A percentile compares a stretch with the other conserved stretches of the same genome.
Conservation (phyloP, 176 grass and related monocot species). For the Triticum turgidum region DNA sequence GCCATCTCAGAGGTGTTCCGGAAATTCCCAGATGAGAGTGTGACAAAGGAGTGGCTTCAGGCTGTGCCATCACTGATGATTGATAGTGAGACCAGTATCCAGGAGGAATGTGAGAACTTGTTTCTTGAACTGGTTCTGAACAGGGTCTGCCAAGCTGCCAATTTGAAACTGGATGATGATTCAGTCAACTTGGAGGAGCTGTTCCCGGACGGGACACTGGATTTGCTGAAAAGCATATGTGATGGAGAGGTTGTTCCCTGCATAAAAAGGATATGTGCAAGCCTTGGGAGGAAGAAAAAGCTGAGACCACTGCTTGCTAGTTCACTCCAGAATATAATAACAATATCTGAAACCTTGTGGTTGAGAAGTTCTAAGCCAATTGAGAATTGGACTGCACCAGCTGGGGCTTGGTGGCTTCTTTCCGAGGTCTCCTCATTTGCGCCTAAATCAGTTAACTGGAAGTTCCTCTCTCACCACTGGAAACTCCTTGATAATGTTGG, state of each 20-base stretch:
- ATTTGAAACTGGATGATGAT: slow-evolving; percentile 40
- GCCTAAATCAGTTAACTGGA: slow-evolving; percentile 79
- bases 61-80: slow-evolving; percentile 74
- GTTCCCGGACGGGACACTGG: slow-evolving; percentile 63
- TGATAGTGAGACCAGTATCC: slow-evolving; percentile 88
- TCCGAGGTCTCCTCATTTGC: slow-evolving; percentile 76
- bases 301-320: slow-evolving; percentile 64
- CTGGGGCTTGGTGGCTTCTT: slow-evolving; percentile 90
- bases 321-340: slow-evolving; percentile 84
- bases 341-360: slow-evolving; percentile 66
- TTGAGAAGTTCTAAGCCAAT: slow-evolving; percentile 53
- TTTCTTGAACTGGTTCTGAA: slow-evolving; percentile 91
- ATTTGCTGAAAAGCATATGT: slow-evolving; percentile 75
- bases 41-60: slow-evolving; percentile 87
- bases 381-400: slow-evolving; percentile 72
- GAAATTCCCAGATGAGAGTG: slow-evolving; percentile 65
- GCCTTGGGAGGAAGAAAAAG: slow-evolving; percentile 95
- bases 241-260: slow-evolving; percentile 74
- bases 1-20: slow-evolving; percentile 92
- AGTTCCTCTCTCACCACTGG: slow-evolving; percentile 92
- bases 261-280: slow-evolving; percentile 81
- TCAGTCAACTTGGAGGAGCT: slow-evolving; percentile 42
- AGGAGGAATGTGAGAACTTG: slow-evolving; percentile 92
- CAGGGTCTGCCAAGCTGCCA: slow-evolving; percentile 64
- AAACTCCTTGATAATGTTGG: slow-evolving; percentile 79